phyloP scores from a whole-genome alignment of 2,329 filamentous ascomycete species.

The Stenocarpella maydis region DNA sequence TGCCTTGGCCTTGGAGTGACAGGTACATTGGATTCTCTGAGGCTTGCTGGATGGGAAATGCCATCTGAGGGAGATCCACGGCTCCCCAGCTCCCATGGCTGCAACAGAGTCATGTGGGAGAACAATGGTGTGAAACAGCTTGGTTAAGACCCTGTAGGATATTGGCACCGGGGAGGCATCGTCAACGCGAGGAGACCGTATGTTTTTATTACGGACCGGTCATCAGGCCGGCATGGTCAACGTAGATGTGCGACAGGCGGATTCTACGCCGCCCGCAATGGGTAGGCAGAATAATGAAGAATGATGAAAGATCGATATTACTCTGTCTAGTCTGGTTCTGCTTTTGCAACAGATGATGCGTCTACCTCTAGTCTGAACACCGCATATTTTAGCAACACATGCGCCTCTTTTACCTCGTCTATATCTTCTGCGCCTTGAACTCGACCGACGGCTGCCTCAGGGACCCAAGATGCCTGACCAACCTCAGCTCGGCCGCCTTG shows the following conservation, averaged over 20 bases:
- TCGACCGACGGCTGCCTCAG: slow-evolving; percentile 71
- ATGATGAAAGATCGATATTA: not conserved
- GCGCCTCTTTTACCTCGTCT: slow-evolving; percentile 31
- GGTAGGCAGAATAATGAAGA: slow-evolving; percentile 10
- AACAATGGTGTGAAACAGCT: not conserved
- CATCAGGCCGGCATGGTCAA: not conserved
- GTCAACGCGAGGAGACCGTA: not conserved
- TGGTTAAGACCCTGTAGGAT: slow-evolving; percentile 10
- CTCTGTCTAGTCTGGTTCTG: not conserved
- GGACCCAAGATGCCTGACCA: slow-evolving; percentile 78
- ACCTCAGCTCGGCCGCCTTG: slow-evolving; percentile 86
- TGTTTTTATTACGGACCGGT: not conserved
- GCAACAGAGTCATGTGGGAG: not conserved
- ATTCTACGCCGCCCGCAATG: not conserved
- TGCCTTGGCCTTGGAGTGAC: slow-evolving; percentile 32
- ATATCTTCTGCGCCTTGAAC: slow-evolving; percentile 66
- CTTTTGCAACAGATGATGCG: slow-evolving; percentile 13
- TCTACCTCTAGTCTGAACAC: slow-evolving; percentile 31
- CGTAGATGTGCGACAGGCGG: not conserved
- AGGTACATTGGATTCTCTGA: slow-evolving; percentile 27
- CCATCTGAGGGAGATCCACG: slow-evolving; percentile 7
- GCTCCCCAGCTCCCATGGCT: not conserved
- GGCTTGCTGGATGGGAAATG: slow-evolving; percentile 30
- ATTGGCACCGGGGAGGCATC: slow-evolving; percentile 3
- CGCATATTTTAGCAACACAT: not conserved